phyloP scores from a whole-genome alignment of 2,329 filamentous ascomycete genomes.

The Pseudofabraea citricarpa region DNA sequence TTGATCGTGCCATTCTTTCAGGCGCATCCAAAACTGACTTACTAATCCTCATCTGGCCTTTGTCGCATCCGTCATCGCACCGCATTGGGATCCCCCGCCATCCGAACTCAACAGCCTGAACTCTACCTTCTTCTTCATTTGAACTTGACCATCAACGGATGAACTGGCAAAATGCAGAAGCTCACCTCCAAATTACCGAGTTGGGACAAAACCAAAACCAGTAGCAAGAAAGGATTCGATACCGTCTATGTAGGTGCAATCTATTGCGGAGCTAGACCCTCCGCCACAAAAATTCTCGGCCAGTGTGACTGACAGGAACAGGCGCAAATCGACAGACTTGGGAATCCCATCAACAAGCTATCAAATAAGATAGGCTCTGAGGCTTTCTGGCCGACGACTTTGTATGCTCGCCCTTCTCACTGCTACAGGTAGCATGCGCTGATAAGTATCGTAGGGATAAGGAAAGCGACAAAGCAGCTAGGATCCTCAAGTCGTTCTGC shows the following conservation, averaged over 20 bases:
- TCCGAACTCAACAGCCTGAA: conserved; percentile 16
- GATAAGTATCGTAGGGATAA: conserved; percentile 47
- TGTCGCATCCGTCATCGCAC: conserved; percentile 11
- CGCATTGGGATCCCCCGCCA: conserved; percentile 9
- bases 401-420: conserved; percentile 29
- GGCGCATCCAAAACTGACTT: too few species aligned
- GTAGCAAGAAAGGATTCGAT: conserved; percentile 65
- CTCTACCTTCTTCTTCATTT: not conserved
- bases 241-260: conserved; percentile 55
- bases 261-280: too few species aligned
- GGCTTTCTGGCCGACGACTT: conserved; percentile 77
- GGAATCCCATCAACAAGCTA: conserved; percentile 72
- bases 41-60: conserved; percentile 3
- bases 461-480: conserved; percentile 86
- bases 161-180: conserved; percentile 25
- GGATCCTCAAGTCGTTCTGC: conserved; percentile 87
- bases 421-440: not conserved
- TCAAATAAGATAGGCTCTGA: conserved; percentile 79
- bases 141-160: conserved; percentile 4
- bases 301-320: too few species aligned
- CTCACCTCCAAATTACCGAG: conserved; percentile 31
- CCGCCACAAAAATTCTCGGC: too few species aligned
- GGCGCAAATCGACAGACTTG: conserved; percentile 37
- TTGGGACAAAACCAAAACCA: conserved; percentile 50
- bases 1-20: too few species aligned